Evolutionary conservation across 2,329 filamentous ascomycete genomes (phyloP), one percentile per base, ranked within the genome.

Genomic region (Aspergillus piperis): DNA sequence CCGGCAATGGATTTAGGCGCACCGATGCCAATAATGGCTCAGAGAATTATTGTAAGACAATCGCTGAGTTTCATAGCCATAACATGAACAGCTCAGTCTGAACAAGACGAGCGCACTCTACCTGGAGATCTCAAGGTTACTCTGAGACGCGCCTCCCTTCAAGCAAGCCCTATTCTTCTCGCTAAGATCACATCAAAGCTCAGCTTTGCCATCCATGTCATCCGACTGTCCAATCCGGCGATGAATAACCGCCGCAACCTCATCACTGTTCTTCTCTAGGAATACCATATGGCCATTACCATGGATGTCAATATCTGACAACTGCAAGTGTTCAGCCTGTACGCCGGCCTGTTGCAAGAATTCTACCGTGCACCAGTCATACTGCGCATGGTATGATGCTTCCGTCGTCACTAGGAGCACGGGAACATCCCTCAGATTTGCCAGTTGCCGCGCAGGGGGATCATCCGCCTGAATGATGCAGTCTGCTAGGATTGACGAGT

Each of bases 331-430:
- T 2, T 81, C 74, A 1, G 78, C 75, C 19, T 59, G 15, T 1
- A 81, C 77, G 0, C 84, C 84, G 2, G 80, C 83, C 66, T 88
- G 84, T 55, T 71, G 65, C 66, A 88, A 67, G 67, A 82, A 87
- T 11, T 70, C 62, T 1, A 82, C 79, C 0, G 81, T 85, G 38
- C 83, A 84, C 70, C 83, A 81, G 64, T 88, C 86, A 61, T 82
- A 87, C 8, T 74, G 70, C 2, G 75, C 73, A 69, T 87, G 85
- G n/a, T 78, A 80, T 54, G 82, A 83, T 3, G 85, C 81, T 58
- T 86, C 81, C 0, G 75, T 75, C 0, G 83, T 86, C 25, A 85
- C 66, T 15, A 87, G 62, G 1, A 83, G 70, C 5, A 83, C 79
- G 0, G 79, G 81, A 5, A 86, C 75, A 15, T 75, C 74, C 2